Evolutionary conservation across 768 basidiomycete genomes (phyloP), one percentile per base, ranked within the genome.

Genomic region (Podaxis sp.): DNA sequence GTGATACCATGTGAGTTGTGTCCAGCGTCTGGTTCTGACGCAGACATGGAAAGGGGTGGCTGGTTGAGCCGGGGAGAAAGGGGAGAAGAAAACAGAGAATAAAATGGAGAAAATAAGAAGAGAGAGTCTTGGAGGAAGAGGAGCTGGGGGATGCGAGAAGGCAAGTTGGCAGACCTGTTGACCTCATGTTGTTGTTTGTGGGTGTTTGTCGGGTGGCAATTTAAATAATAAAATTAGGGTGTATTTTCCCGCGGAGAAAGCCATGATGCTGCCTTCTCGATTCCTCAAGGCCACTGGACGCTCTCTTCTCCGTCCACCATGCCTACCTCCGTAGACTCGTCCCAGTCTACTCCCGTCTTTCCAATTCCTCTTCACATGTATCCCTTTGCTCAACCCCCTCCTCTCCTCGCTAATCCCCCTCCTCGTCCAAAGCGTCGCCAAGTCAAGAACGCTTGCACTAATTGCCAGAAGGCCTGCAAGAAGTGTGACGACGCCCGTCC

Each of bases 401-500:
- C 80, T 65, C 70, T 75, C 61, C 70, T 76, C 51, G 79, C 73
- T 69, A 75, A 68, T 69, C 81, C 82, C 66, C 79, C 82, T 24
- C 78, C 83, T 64, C 87, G 88, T 66, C 80, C 89, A 41, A 94
- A 94, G 75, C 90, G 92, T 66, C 81, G 88, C 58, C 92, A 94
- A 70, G 93, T 94, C 79, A 94, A 93, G 83, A 93, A 93, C 66
- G 92, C 92, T 57, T 94, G 93, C 75, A 93, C 91, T 36, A 91
- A 91, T 66, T 94, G 93, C 71, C 93, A 93, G 75, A 93, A 91
- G 73, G 90, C 92, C 2, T 94, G 91, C 82, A 94, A 94, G 81
- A 93, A 93, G 74, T 94, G 91, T 72, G 93, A 94, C 76, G 91
- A 93, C 69, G 93, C 90, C 68, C 84, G 95, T 66, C 95, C 95